Evolutionary conservation across 805 yeast species (phyloP).

Genomic region (Lachancea waltii): DNA sequence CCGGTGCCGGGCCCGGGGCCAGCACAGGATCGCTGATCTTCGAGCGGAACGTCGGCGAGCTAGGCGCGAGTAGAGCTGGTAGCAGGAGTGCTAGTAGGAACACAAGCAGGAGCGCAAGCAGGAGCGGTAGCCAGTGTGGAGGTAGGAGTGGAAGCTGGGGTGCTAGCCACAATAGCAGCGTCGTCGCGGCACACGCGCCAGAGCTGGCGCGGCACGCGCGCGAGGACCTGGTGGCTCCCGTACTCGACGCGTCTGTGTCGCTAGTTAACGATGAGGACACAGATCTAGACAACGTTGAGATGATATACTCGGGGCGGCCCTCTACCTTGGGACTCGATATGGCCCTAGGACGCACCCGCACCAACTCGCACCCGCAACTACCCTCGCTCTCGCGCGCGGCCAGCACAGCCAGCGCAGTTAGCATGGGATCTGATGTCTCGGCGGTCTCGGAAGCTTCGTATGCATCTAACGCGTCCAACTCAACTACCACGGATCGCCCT

Average conservation of each 20-base stretch:
- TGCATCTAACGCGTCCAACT: slow-evolving; percentile 2
- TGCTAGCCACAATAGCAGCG: slow-evolving; percentile 1
- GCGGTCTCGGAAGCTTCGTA: slow-evolving; percentile 16
- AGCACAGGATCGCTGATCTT: slow-evolving; percentile 46
- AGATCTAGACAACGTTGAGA: slow-evolving; percentile 62
- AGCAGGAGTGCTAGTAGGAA: slow-evolving; percentile 10
- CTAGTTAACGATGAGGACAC: slow-evolving; percentile 49
- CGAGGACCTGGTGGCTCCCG: slow-evolving; percentile 75
- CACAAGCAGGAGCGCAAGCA: slow-evolving; percentile 3
- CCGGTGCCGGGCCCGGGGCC: neutral
- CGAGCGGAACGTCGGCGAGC: slow-evolving; percentile 63
- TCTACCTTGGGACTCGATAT: slow-evolving; percentile 43
- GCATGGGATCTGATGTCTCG: slow-evolving; percentile 6
- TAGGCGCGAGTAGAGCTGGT: slow-evolving; percentile 19
- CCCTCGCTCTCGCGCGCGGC: slow-evolving; percentile 19
- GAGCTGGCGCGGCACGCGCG: slow-evolving; percentile 30
- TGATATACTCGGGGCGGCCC: slow-evolving; percentile 58
- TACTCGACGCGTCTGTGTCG: slow-evolving; percentile 70
- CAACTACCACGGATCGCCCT: slow-evolving; percentile 10
- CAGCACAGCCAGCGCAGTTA: slow-evolving; percentile 6
- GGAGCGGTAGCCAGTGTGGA: neutral
- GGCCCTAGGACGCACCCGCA: slow-evolving; percentile 35
- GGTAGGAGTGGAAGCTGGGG: too few species aligned
- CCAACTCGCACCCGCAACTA: slow-evolving; percentile 13
- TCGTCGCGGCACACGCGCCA: neutral